phyloP scores from a whole-genome alignment of 352 stramenopile species.

The Elongisporangium prolatum region DNA sequence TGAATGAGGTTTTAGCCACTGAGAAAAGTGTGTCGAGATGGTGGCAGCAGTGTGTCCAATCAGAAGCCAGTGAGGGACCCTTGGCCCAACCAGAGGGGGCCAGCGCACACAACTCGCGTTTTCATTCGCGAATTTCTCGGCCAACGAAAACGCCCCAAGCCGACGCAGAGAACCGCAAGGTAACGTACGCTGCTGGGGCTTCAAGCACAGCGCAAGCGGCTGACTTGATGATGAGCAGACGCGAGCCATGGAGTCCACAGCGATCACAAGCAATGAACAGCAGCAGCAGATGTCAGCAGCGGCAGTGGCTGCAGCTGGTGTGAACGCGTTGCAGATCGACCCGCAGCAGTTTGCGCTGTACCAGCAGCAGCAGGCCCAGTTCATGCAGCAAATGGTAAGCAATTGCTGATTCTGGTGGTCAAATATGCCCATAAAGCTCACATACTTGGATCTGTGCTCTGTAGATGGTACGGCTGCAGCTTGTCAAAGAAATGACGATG shows the following conservation, averaged over 20 bases:
- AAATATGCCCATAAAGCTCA: too few relatives aligned
- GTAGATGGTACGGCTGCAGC: neutral
- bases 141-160: slow-evolving; percentile 20
- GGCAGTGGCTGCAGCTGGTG: slow-evolving; percentile 7
- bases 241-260: slow-evolving; percentile 16
- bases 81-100: slow-evolving; percentile 36
- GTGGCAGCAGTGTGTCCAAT: slow-evolving; percentile 38
- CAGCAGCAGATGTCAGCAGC: slow-evolving; percentile 8
- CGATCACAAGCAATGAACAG: slow-evolving; percentile 10
- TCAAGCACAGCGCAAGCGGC: neutral
- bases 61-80: slow-evolving; percentile 4
- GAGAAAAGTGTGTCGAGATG: slow-evolving; percentile 3
- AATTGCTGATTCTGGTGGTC: too few relatives aligned
- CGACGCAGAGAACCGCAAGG: slow-evolving; percentile 10
- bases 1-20: neutral
- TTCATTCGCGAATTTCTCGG: slow-evolving; percentile 49
- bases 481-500: neutral
- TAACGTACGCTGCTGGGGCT: neutral
- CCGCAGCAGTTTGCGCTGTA: slow-evolving; percentile 62
- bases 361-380: slow-evolving; percentile 74
- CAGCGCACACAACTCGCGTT: slow-evolving; percentile 4
- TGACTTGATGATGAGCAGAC: slow-evolving; percentile 15
- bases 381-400: slow-evolving; percentile 72
- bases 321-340: slow-evolving; percentile 19
- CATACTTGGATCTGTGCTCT: neutral